Conservation (phyloP, 148 eudicot genomes). For the Camellia granthamiana region DNA sequence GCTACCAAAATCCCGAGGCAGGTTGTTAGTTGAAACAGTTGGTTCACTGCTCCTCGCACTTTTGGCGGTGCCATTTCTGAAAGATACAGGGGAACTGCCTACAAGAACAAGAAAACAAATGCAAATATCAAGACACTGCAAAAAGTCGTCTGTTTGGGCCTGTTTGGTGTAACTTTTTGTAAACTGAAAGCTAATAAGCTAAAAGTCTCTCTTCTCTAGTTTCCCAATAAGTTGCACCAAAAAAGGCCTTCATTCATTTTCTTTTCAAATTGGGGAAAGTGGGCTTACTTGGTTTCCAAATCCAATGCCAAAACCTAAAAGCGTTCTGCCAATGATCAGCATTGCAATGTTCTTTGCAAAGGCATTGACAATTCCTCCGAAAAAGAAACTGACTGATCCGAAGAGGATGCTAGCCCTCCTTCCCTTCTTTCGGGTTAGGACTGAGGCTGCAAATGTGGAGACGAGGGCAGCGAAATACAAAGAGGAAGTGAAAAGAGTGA, state of each 20-base stretch:
- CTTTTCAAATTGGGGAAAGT: no score
- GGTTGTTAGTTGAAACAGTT: conserved; percentile 68
- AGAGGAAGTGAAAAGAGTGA: conserved; percentile 90
- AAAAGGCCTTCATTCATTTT: no score
- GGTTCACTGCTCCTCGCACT: conserved; percentile 64
- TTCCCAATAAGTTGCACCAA: no score
- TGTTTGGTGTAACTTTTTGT: no score
- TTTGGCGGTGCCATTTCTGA: conserved; percentile 82
- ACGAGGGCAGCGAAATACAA: conserved; percentile 81
- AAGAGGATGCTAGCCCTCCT: conserved; percentile 64
- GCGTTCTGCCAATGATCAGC: conserved; percentile 61
- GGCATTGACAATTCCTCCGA: conserved; percentile 58
- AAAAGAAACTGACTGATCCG: conserved; percentile 58
- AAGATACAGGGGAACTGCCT: conserved; percentile 74
- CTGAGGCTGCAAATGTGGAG: conserved; percentile 77
- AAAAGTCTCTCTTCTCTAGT: no score
- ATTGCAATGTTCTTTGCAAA: conserved; percentile 48
- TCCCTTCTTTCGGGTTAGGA: conserved; percentile 63
- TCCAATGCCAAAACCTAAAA: conserved; percentile 80
- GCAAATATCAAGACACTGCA: neutral
- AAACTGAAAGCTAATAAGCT: no score
- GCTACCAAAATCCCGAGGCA: conserved; percentile 67
- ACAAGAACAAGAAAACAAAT: neutral
- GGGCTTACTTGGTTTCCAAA: conserved; percentile 72
- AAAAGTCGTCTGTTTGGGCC: no score